A percentile compares a stretch with the other conserved stretches of the same genome.
Evolutionary conservation across 257 asterid genomes (phyloP).

Genomic region (Nicotiana tomentosiformis): DNA sequence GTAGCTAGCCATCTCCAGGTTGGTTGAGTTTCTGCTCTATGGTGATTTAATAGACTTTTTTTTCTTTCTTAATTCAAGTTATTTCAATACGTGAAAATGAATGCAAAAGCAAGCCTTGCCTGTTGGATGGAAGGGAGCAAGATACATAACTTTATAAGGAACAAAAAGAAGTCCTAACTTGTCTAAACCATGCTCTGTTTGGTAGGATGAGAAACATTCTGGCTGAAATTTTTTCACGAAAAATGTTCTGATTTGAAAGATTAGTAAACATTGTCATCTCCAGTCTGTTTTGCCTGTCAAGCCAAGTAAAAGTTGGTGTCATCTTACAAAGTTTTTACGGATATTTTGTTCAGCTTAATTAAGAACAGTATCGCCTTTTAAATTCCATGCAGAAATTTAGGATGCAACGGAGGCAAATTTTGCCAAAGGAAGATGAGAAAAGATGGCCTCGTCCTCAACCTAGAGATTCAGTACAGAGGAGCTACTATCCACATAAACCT

Average conservation of each 20-base stretch:
- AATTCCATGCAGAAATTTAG: constrained; percentile 37
- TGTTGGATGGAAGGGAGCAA: neutral
- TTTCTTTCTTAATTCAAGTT: neutral
- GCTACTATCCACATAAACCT: constrained; percentile 30
- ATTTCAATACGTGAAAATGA: neutral
- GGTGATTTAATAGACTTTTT: neutral
- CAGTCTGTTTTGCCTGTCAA: neutral
- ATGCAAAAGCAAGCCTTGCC: neutral
- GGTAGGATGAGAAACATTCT: neutral
- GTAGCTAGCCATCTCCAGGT: constrained; percentile 60
- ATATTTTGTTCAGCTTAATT: neutral
- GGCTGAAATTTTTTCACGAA: neutral
- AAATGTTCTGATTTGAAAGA: neutral
- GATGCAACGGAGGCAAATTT: constrained; percentile 38
- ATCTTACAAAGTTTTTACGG: neutral
- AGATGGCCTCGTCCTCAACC: constrained; percentile 33
- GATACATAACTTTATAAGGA: neutral
- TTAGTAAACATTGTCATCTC: neutral
- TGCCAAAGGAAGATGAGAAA: constrained; percentile 34
- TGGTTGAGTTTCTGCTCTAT: neutral
- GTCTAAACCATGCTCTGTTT: neutral
- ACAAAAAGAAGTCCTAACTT: neutral
- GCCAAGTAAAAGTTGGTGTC: neutral
- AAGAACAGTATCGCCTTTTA: neutral
- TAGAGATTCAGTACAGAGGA: constrained; percentile 24